These are phyloP conservation scores for Venustampulla echinocandica DNA, from an alignment of 495 filamentous ascomycete species.

Conservation along the genomic window DNA sequence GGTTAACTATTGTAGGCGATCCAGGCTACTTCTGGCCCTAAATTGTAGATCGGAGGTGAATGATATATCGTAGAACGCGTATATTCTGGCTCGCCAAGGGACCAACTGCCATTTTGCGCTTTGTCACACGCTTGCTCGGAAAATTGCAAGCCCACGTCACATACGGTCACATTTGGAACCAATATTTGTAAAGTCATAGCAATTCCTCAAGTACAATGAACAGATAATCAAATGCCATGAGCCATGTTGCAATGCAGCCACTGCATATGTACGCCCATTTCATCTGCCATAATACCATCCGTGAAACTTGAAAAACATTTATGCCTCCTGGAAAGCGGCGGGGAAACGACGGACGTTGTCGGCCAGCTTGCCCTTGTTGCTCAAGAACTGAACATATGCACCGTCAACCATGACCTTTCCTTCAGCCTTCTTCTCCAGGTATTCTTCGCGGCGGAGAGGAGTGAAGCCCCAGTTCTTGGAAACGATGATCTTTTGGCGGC, in stretches of 20 bases:
- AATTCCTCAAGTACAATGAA: slow-evolving; percentile 24
- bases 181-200: slow-evolving; percentile 18
- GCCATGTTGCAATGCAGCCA: slow-evolving; percentile 22
- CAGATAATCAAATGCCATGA: slow-evolving; percentile 16
- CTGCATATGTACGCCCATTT: slow-evolving; percentile 21
- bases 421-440: slow-evolving; percentile 80
- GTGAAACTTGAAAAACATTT: slow-evolving; percentile 28
- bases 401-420: slow-evolving; percentile 89
- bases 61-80: too few relatives aligned
- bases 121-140: too few relatives aligned
- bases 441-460: slow-evolving; percentile 91
- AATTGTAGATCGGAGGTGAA: too few relatives aligned
- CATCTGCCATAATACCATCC: slow-evolving; percentile 26
- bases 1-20: too few relatives aligned
- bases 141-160: too few relatives aligned
- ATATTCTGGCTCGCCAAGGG: too few relatives aligned
- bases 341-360: slow-evolving; percentile 91
- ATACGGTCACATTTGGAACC: too few relatives aligned
- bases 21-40: too few relatives aligned
- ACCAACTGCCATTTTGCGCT: too few relatives aligned
- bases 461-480: slow-evolving; percentile 99
- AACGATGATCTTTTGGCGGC: slow-evolving; percentile 99
- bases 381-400: slow-evolving; percentile 97
- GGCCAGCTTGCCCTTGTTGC: slow-evolving; percentile 76
- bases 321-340: slow-evolving; percentile 61